phyloP scores from a whole-genome alignment of 768 basidiomycete species.

The Amylocystis lapponica region DNA sequence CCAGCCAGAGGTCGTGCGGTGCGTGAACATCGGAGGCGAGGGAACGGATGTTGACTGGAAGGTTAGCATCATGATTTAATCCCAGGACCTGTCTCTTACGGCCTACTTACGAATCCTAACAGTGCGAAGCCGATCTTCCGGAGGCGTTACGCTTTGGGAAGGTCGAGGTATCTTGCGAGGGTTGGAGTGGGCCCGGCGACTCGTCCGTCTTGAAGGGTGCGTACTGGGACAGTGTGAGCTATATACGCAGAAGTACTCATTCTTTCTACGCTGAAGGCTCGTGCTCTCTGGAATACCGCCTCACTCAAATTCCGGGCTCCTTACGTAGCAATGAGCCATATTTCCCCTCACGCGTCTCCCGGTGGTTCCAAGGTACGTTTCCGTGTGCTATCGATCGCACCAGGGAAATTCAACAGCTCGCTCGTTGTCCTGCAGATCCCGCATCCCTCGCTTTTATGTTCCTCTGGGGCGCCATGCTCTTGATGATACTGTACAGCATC shows the following conservation, averaged over 20 bases:
- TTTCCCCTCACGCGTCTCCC: constrained; percentile 9
- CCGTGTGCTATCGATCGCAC: neutral
- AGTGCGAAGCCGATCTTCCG: constrained; percentile 92
- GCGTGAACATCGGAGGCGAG: constrained; percentile 69
- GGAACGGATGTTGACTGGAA: constrained; percentile 90
- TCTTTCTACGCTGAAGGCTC: constrained; percentile 47
- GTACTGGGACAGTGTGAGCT: constrained; percentile 1
- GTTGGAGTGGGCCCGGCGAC: constrained; percentile 81
- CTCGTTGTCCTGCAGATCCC: constrained; percentile 29
- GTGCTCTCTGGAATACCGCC: constrained; percentile 79
- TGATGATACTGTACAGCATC: constrained; percentile 51
- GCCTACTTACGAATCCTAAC: neutral
- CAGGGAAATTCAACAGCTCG: neutral
- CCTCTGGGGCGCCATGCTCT: constrained; percentile 49
- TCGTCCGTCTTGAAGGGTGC: constrained; percentile 79
- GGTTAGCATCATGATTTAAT: constrained; percentile 35
- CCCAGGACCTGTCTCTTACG: too few species aligned
- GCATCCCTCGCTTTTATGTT: constrained; percentile 46
- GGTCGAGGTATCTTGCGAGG: constrained; percentile 87
- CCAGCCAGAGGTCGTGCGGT: constrained; percentile 82
- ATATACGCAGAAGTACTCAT: neutral
- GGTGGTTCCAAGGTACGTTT: constrained; percentile 12
- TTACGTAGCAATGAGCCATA: constrained; percentile 17
- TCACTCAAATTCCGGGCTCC: constrained; percentile 57
- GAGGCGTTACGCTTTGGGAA: constrained; percentile 76